phyloP scores from a whole-genome alignment of 2,329 filamentous ascomycete species.

The Davidsoniella virescens region DNA sequence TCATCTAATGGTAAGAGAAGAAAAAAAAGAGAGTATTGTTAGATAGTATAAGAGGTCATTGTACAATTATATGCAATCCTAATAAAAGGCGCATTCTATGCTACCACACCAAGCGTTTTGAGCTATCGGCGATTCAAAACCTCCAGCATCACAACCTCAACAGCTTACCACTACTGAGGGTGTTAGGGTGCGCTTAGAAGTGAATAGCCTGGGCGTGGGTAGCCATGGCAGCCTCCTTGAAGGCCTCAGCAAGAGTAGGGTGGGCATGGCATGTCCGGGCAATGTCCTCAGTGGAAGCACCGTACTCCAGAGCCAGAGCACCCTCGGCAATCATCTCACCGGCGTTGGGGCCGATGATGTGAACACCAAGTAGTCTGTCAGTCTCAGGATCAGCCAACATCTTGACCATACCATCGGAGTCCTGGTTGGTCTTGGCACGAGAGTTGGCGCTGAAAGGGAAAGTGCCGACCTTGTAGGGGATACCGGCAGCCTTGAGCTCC shows the following conservation, averaged over 20 bases:
- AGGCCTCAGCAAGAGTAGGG: slow-evolving; percentile 88
- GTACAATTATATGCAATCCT: slow-evolving; percentile 12
- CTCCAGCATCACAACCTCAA: background rate
- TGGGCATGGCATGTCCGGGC: slow-evolving; percentile 92
- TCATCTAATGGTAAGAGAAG: background rate
- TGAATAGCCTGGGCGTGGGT: slow-evolving; percentile 93
- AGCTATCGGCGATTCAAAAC: background rate
- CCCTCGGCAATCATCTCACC: slow-evolving; percentile 99
- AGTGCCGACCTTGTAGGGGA: slow-evolving; percentile 81
- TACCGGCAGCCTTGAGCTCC: slow-evolving; percentile 75
- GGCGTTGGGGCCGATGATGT: slow-evolving; percentile 91
- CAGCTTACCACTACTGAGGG: background rate
- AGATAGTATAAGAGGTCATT: slow-evolving; percentile 8
- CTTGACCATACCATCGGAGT: slow-evolving; percentile 92
- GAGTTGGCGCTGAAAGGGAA: slow-evolving; percentile 99
- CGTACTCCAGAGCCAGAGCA: slow-evolving; percentile 88
- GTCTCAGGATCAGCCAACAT: slow-evolving; percentile 94
- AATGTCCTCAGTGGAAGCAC: slow-evolving; percentile 87
- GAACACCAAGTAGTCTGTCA: slow-evolving; percentile 83
- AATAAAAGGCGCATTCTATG: slow-evolving; percentile 7
- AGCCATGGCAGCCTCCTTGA: slow-evolving; percentile 99
- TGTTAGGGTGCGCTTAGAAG: slow-evolving; percentile 40
- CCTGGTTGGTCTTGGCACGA: slow-evolving; percentile 94
- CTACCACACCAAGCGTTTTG: slow-evolving; percentile 1
- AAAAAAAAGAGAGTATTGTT: background rate